Evolutionary conservation across 1,139 yeast species (phyloP).

Genomic region (Geotrichum reessii): DNA sequence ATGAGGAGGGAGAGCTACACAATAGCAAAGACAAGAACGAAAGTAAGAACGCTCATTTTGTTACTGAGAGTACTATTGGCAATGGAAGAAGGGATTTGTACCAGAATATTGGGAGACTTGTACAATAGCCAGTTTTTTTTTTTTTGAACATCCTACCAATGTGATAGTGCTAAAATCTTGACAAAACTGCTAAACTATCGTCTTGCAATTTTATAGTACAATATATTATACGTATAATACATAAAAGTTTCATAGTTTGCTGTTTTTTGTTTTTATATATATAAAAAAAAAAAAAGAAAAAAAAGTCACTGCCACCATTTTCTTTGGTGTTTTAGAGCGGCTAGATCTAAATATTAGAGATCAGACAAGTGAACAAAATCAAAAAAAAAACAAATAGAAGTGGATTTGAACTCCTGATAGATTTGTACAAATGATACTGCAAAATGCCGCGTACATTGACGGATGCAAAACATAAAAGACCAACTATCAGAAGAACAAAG

Average conservation of each 20-base stretch:
- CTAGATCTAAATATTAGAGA: too few relatives aligned
- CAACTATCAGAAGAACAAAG: too few relatives aligned
- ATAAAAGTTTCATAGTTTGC: not conserved
- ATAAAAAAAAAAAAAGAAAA: too few relatives aligned
- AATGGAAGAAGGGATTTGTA: conserved; percentile 2
- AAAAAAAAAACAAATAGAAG: too few relatives aligned
- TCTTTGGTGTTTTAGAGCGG: too few relatives aligned
- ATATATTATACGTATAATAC: not conserved
- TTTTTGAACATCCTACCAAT: not conserved
- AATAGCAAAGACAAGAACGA: not conserved
- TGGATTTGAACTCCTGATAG: too few relatives aligned
- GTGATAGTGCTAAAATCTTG: not conserved
- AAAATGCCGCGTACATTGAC: too few relatives aligned
- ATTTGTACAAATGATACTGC: too few relatives aligned
- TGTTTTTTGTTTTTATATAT: too few relatives aligned
- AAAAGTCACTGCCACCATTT: not conserved
- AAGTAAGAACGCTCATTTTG: not conserved
- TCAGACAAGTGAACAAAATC: too few relatives aligned
- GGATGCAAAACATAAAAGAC: too few relatives aligned
- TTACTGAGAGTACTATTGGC: not conserved
- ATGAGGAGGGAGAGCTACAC: not conserved
- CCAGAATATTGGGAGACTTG: conserved; percentile 8
- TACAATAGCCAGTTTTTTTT: not conserved
- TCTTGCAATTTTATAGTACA: not conserved
- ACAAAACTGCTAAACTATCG: not conserved